Conservation (phyloP, 164 flowering plant genomes). For the Vitis vinifera region DNA sequence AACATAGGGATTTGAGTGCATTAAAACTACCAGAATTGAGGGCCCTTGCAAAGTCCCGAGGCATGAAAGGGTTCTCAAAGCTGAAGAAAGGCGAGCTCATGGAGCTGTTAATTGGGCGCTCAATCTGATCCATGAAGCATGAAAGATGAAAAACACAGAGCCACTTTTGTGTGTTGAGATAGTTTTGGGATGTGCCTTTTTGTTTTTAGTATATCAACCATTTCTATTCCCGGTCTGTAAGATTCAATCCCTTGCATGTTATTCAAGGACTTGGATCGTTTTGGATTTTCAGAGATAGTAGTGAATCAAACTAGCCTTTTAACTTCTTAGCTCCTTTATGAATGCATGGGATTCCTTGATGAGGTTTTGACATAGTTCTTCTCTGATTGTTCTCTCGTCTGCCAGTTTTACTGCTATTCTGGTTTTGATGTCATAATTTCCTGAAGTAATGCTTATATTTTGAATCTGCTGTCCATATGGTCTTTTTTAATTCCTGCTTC, state of each 20-base stretch:
- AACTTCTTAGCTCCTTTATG: not conserved
- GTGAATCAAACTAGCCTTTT: not conserved
- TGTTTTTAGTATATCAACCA: not conserved
- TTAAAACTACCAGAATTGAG: constrained; percentile 73
- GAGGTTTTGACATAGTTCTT: too few relatives aligned
- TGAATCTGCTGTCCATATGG: too few relatives aligned
- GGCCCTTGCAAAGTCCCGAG: constrained; percentile 77
- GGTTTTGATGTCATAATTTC: too few relatives aligned
- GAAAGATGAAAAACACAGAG: not conserved
- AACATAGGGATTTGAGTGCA: constrained; percentile 41
- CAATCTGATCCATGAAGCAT: constrained; percentile 18
- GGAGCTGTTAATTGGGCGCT: constrained; percentile 46
- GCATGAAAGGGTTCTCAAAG: constrained; percentile 86
- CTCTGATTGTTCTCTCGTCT: too few relatives aligned
- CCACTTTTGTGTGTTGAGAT: not conserved
- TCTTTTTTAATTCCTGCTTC: too few relatives aligned
- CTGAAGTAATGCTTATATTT: too few relatives aligned
- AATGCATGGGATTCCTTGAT: too few relatives aligned
- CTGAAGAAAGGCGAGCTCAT: constrained; percentile 78
- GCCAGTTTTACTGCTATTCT: too few relatives aligned
- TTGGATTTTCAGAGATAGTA: not conserved
- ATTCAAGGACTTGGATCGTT: not conserved
- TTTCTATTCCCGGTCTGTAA: not conserved
- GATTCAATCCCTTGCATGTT: not conserved
- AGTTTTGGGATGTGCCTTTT: not conserved